Conservation (phyloP, 371 early-diverging fungal species). For the Syncephalastrum contaminatum region DNA sequence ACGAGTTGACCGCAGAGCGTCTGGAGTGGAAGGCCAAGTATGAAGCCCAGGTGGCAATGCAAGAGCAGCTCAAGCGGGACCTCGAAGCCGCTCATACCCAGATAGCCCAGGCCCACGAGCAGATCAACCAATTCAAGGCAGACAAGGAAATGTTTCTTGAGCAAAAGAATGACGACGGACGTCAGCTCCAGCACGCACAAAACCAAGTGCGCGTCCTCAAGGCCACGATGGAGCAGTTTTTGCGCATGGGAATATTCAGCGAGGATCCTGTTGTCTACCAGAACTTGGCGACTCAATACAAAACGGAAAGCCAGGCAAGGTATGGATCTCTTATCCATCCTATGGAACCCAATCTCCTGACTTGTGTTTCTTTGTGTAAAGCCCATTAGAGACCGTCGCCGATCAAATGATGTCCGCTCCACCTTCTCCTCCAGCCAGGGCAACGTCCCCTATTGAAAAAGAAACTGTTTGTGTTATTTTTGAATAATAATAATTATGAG, state of each 20-base stretch:
- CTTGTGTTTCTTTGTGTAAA: no score
- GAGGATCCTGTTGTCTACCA: conserved; percentile 22
- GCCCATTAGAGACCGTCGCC: no score
- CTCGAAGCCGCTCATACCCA: neutral
- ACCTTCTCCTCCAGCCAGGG: no score
- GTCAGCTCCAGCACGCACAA: conserved; percentile 35
- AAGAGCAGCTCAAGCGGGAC: no score
- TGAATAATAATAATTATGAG: no score
- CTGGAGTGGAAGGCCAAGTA: conserved; percentile 27
- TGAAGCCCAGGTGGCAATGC: conserved; percentile 29
- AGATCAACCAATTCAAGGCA: conserved; percentile 1
- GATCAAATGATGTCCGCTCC: no score
- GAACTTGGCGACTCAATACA: conserved; percentile 10
- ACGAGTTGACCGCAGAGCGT: conserved; percentile 26
- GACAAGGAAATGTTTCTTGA: conserved; percentile 6
- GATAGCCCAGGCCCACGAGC: conserved; percentile 6
- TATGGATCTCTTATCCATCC: neutral
- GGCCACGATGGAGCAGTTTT: conserved; percentile 45
- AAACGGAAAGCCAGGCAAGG: conserved; percentile 9
- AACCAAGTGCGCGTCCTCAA: conserved; percentile 40
- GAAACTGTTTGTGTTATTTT: no score
- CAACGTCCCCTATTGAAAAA: no score
- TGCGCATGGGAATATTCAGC: conserved; percentile 42
- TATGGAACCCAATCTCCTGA: no score
- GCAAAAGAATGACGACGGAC: conserved; percentile 10